These are phyloP conservation scores for Talaromyces sp. DNA, from an alignment of 2,329 filamentous ascomycete genomes.

Conservation along the genomic window DNA sequence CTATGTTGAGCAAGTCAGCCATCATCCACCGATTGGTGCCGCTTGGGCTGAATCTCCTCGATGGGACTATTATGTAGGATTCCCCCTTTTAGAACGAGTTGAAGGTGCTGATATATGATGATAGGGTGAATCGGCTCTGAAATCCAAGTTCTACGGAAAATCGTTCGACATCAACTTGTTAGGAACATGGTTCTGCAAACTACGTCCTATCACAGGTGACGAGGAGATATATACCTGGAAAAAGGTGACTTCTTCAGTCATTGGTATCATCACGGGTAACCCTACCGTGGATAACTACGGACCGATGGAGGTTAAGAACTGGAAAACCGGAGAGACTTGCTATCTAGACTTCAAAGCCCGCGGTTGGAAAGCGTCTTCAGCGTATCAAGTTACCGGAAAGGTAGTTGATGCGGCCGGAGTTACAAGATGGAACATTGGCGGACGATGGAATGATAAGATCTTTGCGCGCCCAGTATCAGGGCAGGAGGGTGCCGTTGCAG, in stretches of 20 bases:
- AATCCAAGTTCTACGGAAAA: slow-evolving; percentile 95
- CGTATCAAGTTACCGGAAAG: slow-evolving; percentile 83
- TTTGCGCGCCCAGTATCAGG: slow-evolving; percentile 90
- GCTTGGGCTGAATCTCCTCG: slow-evolving; percentile 87
- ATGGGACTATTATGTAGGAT: slow-evolving; percentile 82
- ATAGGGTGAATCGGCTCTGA: slow-evolving; percentile 88
- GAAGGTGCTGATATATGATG: slow-evolving; percentile 20
- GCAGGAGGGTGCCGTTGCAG: slow-evolving; percentile 61
- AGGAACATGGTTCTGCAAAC: slow-evolving; percentile 91
- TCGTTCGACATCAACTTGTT: slow-evolving; percentile 96
- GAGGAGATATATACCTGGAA: slow-evolving; percentile 97
- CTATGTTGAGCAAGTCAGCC: slow-evolving; percentile 97
- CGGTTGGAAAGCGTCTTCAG: slow-evolving; percentile 91
- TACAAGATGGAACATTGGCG: slow-evolving; percentile 83
- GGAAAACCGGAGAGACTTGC: slow-evolving; percentile 89
- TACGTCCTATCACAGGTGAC: slow-evolving; percentile 71
- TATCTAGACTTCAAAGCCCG: slow-evolving; percentile 88
- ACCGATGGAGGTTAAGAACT: slow-evolving; percentile 95
- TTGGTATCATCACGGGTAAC: slow-evolving; percentile 95
- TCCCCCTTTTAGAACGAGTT: not conserved
- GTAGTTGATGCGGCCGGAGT: slow-evolving; percentile 75
- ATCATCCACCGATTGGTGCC: slow-evolving; percentile 91
- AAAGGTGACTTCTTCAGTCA: slow-evolving; percentile 95
- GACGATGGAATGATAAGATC: slow-evolving; percentile 95
- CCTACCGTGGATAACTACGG: slow-evolving; percentile 98